Evolutionary conservation across 2,329 filamentous ascomycete species (phyloP).

Genomic region (Hypoxylon sp.): DNA sequence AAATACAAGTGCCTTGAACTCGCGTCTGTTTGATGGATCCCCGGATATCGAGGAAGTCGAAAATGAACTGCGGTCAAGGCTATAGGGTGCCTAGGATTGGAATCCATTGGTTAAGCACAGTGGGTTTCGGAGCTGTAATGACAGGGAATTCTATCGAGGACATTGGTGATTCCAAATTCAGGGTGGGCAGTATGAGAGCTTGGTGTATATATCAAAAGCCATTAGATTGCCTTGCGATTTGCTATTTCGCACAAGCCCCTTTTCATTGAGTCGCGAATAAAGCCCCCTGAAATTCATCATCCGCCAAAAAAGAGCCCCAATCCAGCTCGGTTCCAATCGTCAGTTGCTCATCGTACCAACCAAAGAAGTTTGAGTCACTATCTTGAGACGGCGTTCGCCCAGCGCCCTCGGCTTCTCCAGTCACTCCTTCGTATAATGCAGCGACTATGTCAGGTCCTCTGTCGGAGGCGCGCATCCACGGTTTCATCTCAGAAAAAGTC

Average conservation of each 20-base stretch:
- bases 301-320: conserved; percentile 31
- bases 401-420: conserved; percentile 25
- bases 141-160: too few relatives aligned
- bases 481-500: conserved; percentile 32
- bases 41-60: conserved; percentile 37
- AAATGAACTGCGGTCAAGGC: conserved; percentile 33
- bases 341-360: conserved; percentile 34
- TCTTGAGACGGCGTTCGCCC: conserved; percentile 32
- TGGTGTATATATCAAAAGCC: too few relatives aligned
- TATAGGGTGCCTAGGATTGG: too few relatives aligned
- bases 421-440: conserved; percentile 30
- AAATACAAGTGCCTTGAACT: conserved; percentile 29
- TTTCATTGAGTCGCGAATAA: conserved; percentile 18
- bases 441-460: conserved; percentile 29
- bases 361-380: conserved; percentile 34
- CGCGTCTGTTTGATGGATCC: conserved; percentile 33
- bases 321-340: conserved; percentile 32
- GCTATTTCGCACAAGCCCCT: too few relatives aligned
- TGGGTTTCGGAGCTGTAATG: too few relatives aligned
- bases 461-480: conserved; percentile 32
- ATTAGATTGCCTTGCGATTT: too few relatives aligned
- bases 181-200: too few relatives aligned
- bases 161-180: too few relatives aligned
- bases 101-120: too few relatives aligned
- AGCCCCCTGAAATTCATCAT: conserved; percentile 29